Base-by-base conservation (phyloP, 2,329 filamentous ascomycete species). In the Immersiporthe knoxdaviesiana region DNA sequence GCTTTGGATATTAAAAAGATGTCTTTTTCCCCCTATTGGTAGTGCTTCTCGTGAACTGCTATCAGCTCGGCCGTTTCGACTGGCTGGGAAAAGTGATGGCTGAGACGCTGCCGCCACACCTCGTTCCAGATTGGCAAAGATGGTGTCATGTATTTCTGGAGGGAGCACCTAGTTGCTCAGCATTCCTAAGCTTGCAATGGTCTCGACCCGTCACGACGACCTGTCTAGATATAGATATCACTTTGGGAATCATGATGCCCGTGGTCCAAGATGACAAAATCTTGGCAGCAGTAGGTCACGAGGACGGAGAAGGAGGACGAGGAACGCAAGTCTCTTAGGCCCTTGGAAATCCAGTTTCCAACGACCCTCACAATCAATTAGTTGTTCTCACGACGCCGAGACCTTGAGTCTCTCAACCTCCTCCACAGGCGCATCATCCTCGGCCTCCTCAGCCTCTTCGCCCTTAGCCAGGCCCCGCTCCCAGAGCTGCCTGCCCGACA, bases 401-500 rank as follows among this genome's bases (percentile, higher is more conserved):
- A 97, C 85, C 79, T 92, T 91, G 73, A 97, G 83, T 78, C 90
- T 92, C 72, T 91, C 88, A 70, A 95, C 80, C 44, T 85, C 88
- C 39, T 88, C 89, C 27, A 84, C 78, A 1, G 85, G 84, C 71
- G 84, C 90, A 32, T 91, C 91, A 3, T 88, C 90, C 1, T 92
- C 89, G 1, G 85, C 88, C 21, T 88, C 87, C 70, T 89, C 88
- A 74, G 90, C 88, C 60, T 91, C 90, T 71, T 79, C 84, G 81
- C 90, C 92, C 62, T 88, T 85, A 64, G 82, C 91, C 75, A 94
- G 79, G 37, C 92, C 92, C 64, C 85, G 85, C 83, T 94, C 91
- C 91, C 92, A 95, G 50, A 95, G 83, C 77, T 95, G 91, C 76
- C 83, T 90, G 24, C 92, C 92, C 1, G 92, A 90, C 73, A 94